Conservation (phyloP, 257 asterid genomes). For the Lavandula angustifolia region DNA sequence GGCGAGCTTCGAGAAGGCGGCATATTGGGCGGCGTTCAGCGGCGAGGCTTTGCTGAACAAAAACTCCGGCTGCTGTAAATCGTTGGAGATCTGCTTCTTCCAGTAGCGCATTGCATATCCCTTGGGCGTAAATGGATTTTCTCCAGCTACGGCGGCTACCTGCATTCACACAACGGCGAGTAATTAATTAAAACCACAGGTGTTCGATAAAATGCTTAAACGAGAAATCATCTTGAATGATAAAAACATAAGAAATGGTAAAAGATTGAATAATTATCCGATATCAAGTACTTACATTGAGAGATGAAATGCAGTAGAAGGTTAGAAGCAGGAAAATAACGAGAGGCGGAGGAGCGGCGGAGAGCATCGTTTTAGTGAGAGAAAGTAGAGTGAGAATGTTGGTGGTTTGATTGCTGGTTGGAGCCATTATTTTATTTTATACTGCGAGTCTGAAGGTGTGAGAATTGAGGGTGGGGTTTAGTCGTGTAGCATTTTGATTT, state of each 20-base stretch:
- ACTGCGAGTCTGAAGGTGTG: constrained; percentile 30
- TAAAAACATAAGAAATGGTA: background rate
- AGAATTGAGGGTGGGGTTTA: constrained; percentile 33
- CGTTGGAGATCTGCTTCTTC: constrained; percentile 60
- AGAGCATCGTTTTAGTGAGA: constrained; percentile 40
- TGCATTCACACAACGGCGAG: constrained; percentile 39
- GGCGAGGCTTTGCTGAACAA: constrained; percentile 66
- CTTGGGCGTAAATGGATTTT: constrained; percentile 63
- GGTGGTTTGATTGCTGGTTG: constrained; percentile 44
- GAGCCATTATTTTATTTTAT: constrained; percentile 41
- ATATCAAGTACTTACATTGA: constrained; percentile 34
- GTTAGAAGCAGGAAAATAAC: constrained; percentile 26
- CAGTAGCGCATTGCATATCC: constrained; percentile 60
- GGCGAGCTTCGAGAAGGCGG: constrained; percentile 59
- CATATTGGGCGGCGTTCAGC: constrained; percentile 48
- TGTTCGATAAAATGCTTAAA: constrained; percentile 19
- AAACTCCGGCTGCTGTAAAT: constrained; percentile 54
- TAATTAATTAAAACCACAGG: background rate
- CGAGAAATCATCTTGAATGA: background rate
- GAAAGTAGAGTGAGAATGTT: constrained; percentile 42
- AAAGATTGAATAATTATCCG: background rate
- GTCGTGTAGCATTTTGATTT: constrained; percentile 29
- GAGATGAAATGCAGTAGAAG: constrained; percentile 23
- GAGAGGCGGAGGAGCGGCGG: constrained; percentile 30
- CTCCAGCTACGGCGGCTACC: constrained; percentile 43